Evolutionary conservation across 2,329 filamentous ascomycete genomes (phyloP).

Genomic region (Coniochaeta hoffmannii): DNA sequence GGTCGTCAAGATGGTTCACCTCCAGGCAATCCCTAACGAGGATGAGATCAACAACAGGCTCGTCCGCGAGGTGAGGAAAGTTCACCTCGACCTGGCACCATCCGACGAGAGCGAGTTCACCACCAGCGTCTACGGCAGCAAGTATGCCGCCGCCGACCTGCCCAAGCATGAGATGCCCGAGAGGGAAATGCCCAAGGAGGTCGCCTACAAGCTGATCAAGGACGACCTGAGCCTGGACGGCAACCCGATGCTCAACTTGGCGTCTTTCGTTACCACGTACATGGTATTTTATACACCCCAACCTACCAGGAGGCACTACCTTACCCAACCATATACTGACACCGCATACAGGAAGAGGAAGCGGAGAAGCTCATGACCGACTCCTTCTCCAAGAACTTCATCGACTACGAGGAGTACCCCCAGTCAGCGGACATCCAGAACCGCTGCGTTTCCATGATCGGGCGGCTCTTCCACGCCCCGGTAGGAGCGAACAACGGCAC

Average conservation of each 20-base stretch:
- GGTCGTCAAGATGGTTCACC: constrained; percentile 40
- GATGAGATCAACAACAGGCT: constrained; percentile 20
- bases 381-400: constrained; percentile 90
- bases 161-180: constrained; percentile 85
- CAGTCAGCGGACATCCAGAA: constrained; percentile 82
- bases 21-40: constrained; percentile 32
- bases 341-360: constrained; percentile 65
- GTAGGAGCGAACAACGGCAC: constrained; percentile 22
- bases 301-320: no score
- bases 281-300: constrained; percentile 54
- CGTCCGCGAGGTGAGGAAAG: constrained; percentile 30
- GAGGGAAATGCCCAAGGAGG: constrained; percentile 78
- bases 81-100: constrained; percentile 37
- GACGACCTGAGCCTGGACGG: constrained; percentile 89
- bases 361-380: constrained; percentile 94
- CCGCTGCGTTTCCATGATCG: constrained; percentile 88
- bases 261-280: constrained; percentile 92
- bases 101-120: constrained; percentile 54
- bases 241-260: constrained; percentile 81
- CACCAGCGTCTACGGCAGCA: constrained; percentile 80
- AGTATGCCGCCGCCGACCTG: constrained; percentile 73
- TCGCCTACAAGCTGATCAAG: constrained; percentile 96
- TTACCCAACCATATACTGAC: no score
- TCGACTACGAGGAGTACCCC: constrained; percentile 81
- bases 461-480: constrained; percentile 78